A percentile compares a stretch with the other conserved stretches of the same genome.
Conservation (phyloP, 208 protist genomes). For the Leptomonas pyrrhocoris region DNA sequence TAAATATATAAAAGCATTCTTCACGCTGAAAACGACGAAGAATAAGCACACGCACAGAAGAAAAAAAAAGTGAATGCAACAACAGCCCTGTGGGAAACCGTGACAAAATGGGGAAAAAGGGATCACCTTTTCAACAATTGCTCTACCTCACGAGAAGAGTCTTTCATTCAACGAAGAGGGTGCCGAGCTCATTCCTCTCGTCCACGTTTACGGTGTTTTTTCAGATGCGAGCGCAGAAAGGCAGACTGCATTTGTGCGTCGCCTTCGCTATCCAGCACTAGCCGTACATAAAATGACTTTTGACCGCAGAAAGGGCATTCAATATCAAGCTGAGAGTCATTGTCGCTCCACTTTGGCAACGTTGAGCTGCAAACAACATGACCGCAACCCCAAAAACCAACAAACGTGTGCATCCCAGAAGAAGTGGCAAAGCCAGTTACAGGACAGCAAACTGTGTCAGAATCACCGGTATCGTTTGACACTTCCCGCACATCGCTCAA, state of each 20-base stretch:
- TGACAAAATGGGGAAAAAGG: neutral
- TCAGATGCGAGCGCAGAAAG: constrained; percentile 13
- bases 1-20: too few species aligned
- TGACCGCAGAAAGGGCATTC: constrained; percentile 48
- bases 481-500: constrained; percentile 69
- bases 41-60: neutral
- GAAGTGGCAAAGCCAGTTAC: constrained; percentile 53
- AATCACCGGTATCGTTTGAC: constrained; percentile 29
- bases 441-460: constrained; percentile 57
- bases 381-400: constrained; percentile 81
- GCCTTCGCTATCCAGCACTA: constrained; percentile 37
- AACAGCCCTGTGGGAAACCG: neutral
- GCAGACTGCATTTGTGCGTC: constrained; percentile 40
- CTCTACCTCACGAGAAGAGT: neutral
- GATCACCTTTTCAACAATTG: too few species aligned
- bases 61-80: neutral
- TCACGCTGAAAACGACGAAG: neutral
- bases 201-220: constrained; percentile 12
- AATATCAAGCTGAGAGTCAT: constrained; percentile 17
- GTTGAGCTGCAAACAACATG: constrained; percentile 57
- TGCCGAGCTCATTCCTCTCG: constrained; percentile 6
- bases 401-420: constrained; percentile 61
- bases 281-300: constrained; percentile 39
- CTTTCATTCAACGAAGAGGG: neutral
- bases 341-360: constrained; percentile 9